Evolutionary conservation across 169 alveolate genomes (phyloP).

Genomic region (Eimeria falciformis): DNA sequence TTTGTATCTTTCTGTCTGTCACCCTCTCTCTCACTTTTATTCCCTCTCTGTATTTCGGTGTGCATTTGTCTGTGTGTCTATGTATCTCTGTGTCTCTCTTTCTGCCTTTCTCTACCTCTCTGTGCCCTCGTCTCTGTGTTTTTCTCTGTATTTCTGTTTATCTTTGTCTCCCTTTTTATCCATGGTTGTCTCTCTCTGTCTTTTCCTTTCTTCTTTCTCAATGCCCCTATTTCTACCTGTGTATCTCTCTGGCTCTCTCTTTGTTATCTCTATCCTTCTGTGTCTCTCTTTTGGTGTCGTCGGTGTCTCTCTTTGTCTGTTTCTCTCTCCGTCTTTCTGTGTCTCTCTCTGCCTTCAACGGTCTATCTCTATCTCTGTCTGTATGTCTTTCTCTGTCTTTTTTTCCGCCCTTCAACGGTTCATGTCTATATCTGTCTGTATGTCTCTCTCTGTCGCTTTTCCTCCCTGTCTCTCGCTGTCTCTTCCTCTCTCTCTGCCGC

Average conservation of each 20-base stretch:
- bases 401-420: no score
- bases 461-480: no score
- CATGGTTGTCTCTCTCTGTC: not conserved
- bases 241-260: not conserved
- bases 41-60: no score
- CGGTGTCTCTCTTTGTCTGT: not conserved
- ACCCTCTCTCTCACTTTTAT: no score
- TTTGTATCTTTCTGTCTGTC: constrained; percentile 2
- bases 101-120: not conserved
- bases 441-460: not conserved
- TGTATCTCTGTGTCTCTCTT: not conserved
- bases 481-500: not conserved
- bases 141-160: not conserved
- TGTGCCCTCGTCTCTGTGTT: no score
- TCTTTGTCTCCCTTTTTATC: not conserved
- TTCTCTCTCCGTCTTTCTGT: not conserved
- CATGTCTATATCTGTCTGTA: not conserved
- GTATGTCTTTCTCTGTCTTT: not conserved
- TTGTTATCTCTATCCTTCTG: not conserved
- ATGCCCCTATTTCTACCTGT: not conserved
- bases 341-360: not conserved
- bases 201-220: no score
- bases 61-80: constrained; percentile 21
- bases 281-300: not conserved
- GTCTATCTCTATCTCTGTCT: not conserved